Evolutionary conservation across 2,329 filamentous ascomycete genomes (phyloP).

Genomic region (Microcyclospora tardicrescens): DNA sequence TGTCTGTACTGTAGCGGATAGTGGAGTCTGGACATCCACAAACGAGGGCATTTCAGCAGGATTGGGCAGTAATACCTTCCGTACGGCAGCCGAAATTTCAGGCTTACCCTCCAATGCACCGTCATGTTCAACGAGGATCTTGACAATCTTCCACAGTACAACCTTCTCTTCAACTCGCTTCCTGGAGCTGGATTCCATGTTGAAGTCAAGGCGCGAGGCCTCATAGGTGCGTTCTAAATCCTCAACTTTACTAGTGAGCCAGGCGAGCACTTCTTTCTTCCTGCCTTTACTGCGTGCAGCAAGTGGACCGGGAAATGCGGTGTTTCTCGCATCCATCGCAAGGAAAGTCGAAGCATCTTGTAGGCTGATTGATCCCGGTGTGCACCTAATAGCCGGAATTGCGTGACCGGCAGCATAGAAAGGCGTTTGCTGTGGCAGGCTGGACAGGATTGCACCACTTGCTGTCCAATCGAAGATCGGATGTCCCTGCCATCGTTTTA

Average conservation of each 20-base stretch:
- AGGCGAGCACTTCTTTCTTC: conserved; percentile 82
- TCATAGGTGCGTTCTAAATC: conserved; percentile 47
- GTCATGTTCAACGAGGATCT: conserved; percentile 73
- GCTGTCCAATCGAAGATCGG: conserved; percentile 83
- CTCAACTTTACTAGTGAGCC: conserved; percentile 68
- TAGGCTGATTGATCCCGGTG: conserved; percentile 70
- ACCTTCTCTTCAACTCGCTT: conserved; percentile 69
- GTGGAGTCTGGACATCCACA: conserved; percentile 24
- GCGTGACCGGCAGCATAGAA: conserved; percentile 66
- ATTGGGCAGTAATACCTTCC: conserved; percentile 58
- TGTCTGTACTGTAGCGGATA: conserved; percentile 25
- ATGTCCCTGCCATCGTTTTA: conserved; percentile 81
- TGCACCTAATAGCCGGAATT: conserved; percentile 66
- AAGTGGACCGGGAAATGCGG: conserved; percentile 80
- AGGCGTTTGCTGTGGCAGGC: conserved; percentile 79
- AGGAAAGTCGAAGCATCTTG: conserved; percentile 60
- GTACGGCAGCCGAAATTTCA: conserved; percentile 59
- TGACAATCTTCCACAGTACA: conserved; percentile 76
- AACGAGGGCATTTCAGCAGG: conserved; percentile 22
- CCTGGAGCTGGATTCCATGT: conserved; percentile 44
- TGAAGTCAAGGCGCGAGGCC: conserved; percentile 35
- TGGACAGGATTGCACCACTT: conserved; percentile 68
- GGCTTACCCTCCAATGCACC: conserved; percentile 63
- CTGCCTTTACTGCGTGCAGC: conserved; percentile 82
- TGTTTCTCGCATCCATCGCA: conserved; percentile 56